A percentile compares a stretch with the other conserved stretches of the same genome.
Conservation (phyloP, 306 rosid genomes). For the Fragaria nilgerrensis region DNA sequence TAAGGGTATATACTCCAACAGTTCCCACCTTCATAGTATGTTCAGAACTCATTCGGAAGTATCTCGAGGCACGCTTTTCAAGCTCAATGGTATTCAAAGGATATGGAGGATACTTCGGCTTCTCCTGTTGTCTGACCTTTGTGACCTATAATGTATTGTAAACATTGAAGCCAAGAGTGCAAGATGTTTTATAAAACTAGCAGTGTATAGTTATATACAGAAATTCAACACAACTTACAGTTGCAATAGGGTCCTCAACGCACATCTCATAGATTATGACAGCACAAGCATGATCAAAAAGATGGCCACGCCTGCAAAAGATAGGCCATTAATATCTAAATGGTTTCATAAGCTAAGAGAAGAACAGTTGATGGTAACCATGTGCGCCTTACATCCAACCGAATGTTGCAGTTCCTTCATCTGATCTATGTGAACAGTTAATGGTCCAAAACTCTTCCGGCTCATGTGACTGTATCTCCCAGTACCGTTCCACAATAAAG, state of each 20-base stretch:
- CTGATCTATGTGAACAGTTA: slow-evolving; percentile 83
- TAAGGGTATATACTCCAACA: background rate
- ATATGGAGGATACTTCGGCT: slow-evolving; percentile 79
- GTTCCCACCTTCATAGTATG: slow-evolving; percentile 86
- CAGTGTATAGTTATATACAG: slow-evolving; percentile 6
- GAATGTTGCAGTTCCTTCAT: slow-evolving; percentile 75
- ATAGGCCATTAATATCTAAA: slow-evolving; percentile 26
- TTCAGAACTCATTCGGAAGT: slow-evolving; percentile 92
- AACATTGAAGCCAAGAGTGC: background rate
- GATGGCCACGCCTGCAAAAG: slow-evolving; percentile 79
- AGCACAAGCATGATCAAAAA: slow-evolving; percentile 82
- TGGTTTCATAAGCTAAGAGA: slow-evolving; percentile 20
- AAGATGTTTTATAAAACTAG: slow-evolving; percentile 14
- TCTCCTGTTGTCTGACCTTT: slow-evolving; percentile 68
- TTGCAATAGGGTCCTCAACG: slow-evolving; percentile 71
- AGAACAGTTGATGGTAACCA: slow-evolving; percentile 11
- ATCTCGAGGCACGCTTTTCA: slow-evolving; percentile 93
- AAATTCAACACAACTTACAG: slow-evolving; percentile 52
- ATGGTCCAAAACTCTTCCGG: slow-evolving; percentile 92
- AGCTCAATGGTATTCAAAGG: slow-evolving; percentile 93
- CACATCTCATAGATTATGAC: slow-evolving; percentile 84
- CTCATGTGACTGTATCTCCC: slow-evolving; percentile 95
- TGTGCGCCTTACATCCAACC: slow-evolving; percentile 70
- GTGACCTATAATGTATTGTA: slow-evolving; percentile 55
- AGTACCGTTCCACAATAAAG: slow-evolving; percentile 85